These are phyloP conservation scores for Tetraselmis chui DNA, from an alignment of 139 green algal species.

Conservation along the genomic window DNA sequence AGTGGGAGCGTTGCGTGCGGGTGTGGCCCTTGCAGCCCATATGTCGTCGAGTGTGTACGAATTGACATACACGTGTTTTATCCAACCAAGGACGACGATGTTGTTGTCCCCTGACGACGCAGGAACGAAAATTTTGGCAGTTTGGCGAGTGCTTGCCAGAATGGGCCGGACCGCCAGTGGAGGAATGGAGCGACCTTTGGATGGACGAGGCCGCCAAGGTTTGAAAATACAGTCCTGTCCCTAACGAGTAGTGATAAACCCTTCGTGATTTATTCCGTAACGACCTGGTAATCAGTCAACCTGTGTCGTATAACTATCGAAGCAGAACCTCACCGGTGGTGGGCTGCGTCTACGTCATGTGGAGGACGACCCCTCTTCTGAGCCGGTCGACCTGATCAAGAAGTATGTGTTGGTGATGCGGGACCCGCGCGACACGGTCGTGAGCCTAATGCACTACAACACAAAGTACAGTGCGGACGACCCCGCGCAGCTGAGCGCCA, in stretches of 20 bases:
- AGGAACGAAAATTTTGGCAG: background rate
- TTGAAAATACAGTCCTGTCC: too few relatives aligned
- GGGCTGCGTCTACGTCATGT: background rate
- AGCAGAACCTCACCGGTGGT: background rate
- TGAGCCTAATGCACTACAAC: background rate
- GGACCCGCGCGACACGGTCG: background rate
- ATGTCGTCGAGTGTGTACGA: too few relatives aligned
- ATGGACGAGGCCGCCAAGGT: background rate
- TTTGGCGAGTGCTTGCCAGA: background rate
- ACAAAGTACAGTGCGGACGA: background rate
- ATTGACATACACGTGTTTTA: too few relatives aligned
- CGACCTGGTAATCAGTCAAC: too few relatives aligned
- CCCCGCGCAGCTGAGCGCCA: background rate
- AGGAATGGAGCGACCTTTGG: background rate
- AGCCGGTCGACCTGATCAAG: background rate
- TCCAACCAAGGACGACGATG: too few relatives aligned
- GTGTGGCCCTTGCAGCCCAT: background rate
- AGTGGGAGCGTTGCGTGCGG: background rate
- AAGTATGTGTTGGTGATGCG: background rate
- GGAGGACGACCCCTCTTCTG: background rate
- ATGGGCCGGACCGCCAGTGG: background rate
- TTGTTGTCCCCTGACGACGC: too few relatives aligned
- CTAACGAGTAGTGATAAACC: too few relatives aligned
- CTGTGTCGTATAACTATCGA: too few relatives aligned
- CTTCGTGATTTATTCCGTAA: too few relatives aligned